Base-by-base conservation (phyloP, 169 alveolate genomes). In the Miamiensis avidus region DNA sequence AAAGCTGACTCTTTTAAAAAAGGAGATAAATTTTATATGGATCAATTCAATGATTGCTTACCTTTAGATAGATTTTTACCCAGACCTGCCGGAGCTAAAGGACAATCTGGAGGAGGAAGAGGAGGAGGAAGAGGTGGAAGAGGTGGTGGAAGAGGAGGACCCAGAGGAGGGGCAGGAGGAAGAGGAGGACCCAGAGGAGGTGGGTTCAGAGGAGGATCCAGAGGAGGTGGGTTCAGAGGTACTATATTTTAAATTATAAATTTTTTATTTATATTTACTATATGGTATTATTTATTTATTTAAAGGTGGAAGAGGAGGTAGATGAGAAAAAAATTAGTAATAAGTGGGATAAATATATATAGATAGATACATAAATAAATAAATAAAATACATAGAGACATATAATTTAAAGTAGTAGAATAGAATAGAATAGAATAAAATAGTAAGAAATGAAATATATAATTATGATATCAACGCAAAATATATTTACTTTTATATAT, bases 191-290 rank as follows among this genome's bases (percentile, higher is more conserved):
- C 92, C 32, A 90, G 92, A 29, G 89, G 89, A 32, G 93, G 95
- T 1, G 93, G 96, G 1, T 90, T 90, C 72, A 86, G 91, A 76
- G 90, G 96, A 1, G 94, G 93, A 16, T 91, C 91, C 11, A 88
- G 95, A 64, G 96, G 95, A 0, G 91, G 98, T 0, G 97, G 96
- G 0, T 75, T 85, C 79, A 94, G n/a, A n/a, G n/a, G n/a, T n/a
- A n/a, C n/a, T n/a, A n/a, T n/a, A n/a, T n/a, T n/a, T n/a, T n/a
- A n/a, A n/a, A n/a, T n/a, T n/a, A n/a, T n/a, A n/a, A n/a, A n/a
- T n/a, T n/a, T n/a, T n/a, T n/a, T n/a, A n/a, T n/a, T n/a, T n/a
- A n/a, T n/a, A n/a, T n/a, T n/a, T n/a, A n/a, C n/a, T n/a, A n/a
- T n/a, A n/a, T n/a, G n/a, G n/a, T n/a, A n/a, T n/a, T n/a, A n/a